Evolutionary conservation across 768 basidiomycete genomes (phyloP), one percentile per base, ranked within the genome.

Genomic region (Tylopilus felleus): DNA sequence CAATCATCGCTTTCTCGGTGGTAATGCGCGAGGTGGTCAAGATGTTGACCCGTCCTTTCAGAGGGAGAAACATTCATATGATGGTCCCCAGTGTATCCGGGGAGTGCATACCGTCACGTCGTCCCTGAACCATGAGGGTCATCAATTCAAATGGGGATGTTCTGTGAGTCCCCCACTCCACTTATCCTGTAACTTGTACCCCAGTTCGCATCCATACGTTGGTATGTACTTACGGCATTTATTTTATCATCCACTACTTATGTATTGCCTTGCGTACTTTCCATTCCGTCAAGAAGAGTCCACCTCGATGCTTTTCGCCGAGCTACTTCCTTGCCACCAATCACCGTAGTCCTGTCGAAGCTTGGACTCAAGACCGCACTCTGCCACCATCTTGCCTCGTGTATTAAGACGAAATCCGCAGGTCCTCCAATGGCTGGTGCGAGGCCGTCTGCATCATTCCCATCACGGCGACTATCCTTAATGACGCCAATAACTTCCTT

Each of bases 321-420:
- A 14, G 61, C 65, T 23, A 62, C 59, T 16, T 54, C 48, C 49
- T 38, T 60, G 39, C 62, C 58, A 33, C 46, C 36, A 27, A 49
- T 46, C 38, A 66, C 53, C 47, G 60, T 61, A 17, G 60, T 68
- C 25, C 59, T 51, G 50, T 60, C 57, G 35, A 68, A 68, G 42
- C 63, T 60, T 45, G 84, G 83, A 60, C 75, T 74, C 31, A 83
- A 73, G 19, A 79, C 77, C 10, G 75, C 78, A 52, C 75, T 72
- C 57, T 75, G 77, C 48, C 81, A 63, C 22, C 71, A 65, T 29
- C 64, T 60, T 50, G 74, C 74, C 36, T 75, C 77, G 59, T 82
- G 83, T 49, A 86, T 69, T 50, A 86, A 70, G 25, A 85, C 78
- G 48, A 85, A 82, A 66, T 85, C 80, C 8, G 84, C 81, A 21